A percentile compares a stretch with the other conserved stretches of the same genome.
Evolutionary conservation across 169 alveolate species (phyloP).

Genomic region (Plasmodium malariae): DNA sequence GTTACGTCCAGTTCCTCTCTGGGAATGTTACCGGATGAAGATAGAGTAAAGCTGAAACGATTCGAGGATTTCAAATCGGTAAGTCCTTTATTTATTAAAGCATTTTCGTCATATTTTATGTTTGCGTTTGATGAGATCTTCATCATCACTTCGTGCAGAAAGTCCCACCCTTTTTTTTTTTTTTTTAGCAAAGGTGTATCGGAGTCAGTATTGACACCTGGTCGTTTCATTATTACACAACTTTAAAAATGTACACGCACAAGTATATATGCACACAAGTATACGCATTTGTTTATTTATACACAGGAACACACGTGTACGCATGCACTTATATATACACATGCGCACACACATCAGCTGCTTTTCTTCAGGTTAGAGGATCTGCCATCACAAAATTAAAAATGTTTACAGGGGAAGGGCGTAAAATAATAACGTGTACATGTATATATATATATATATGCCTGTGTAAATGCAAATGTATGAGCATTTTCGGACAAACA

Average conservation of each 20-base stretch:
- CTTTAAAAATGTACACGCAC: neutral
- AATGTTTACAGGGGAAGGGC: too few relatives aligned
- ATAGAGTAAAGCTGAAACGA: constrained; percentile 53
- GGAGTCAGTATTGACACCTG: neutral
- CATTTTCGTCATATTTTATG: constrained; percentile 41
- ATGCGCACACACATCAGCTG: too few relatives aligned
- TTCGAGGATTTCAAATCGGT: constrained; percentile 17
- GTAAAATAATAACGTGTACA: too few relatives aligned
- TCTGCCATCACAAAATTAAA: too few relatives aligned
- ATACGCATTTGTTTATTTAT: neutral
- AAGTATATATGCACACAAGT: neutral
- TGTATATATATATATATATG: too few relatives aligned
- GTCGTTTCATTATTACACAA: constrained; percentile 13
- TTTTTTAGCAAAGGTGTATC: neutral
- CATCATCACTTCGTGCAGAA: constrained; percentile 23
- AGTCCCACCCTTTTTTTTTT: constrained; percentile 49
- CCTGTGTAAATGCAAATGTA: too few relatives aligned
- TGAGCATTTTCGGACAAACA: too few relatives aligned
- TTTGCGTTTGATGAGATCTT: constrained; percentile 6
- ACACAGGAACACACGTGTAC: neutral
- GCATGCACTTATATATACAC: too few relatives aligned
- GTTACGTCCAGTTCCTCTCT: constrained; percentile 53
- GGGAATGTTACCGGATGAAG: constrained; percentile 35
- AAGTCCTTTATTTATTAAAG: neutral
- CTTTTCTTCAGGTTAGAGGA: too few relatives aligned